Evolutionary conservation across 768 basidiomycete genomes (phyloP).

Genomic region (Clavaria fumosa): DNA sequence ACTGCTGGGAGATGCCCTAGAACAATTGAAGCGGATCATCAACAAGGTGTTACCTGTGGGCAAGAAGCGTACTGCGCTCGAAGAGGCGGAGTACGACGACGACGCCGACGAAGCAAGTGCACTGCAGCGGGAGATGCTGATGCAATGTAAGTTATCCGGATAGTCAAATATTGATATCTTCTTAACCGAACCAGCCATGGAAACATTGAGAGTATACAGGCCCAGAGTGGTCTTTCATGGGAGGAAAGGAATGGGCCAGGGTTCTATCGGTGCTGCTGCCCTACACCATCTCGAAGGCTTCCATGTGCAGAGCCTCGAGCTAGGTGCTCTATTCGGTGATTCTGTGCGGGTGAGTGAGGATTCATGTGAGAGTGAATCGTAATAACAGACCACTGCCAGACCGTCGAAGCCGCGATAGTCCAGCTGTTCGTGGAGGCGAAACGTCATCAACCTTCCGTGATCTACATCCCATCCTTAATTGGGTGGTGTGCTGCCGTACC

Average conservation of each 20-base stretch:
- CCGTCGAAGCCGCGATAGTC: slow-evolving; percentile 81
- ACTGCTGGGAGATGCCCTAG: slow-evolving; percentile 51
- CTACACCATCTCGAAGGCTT: slow-evolving; percentile 92
- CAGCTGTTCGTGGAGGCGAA: slow-evolving; percentile 96
- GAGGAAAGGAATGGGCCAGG: slow-evolving; percentile 76
- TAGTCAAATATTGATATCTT: not conserved
- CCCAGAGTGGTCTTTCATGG: slow-evolving; percentile 81
- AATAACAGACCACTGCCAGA: slow-evolving; percentile 27
- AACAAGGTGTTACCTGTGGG: slow-evolving; percentile 59
- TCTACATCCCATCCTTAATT: slow-evolving; percentile 83
- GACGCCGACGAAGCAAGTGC: slow-evolving; percentile 65
- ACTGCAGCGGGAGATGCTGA: slow-evolving; percentile 73
- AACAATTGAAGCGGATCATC: slow-evolving; percentile 59
- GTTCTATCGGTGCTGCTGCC: slow-evolving; percentile 77
- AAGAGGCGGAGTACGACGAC: slow-evolving; percentile 93
- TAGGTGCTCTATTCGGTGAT: slow-evolving; percentile 79
- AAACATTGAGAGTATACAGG: slow-evolving; percentile 78
- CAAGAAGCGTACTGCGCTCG: slow-evolving; percentile 72
- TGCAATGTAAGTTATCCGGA: slow-evolving; percentile 48
- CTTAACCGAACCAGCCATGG: slow-evolving; percentile 49
- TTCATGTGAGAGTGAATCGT: slow-evolving; percentile 4
- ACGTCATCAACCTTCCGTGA: slow-evolving; percentile 87
- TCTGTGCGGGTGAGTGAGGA: slow-evolving; percentile 57
- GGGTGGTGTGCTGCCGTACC: slow-evolving; percentile 78
- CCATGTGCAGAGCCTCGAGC: slow-evolving; percentile 85